Conservation (phyloP, 805 yeast species). For the Yarrowia phangngaensis region DNA sequence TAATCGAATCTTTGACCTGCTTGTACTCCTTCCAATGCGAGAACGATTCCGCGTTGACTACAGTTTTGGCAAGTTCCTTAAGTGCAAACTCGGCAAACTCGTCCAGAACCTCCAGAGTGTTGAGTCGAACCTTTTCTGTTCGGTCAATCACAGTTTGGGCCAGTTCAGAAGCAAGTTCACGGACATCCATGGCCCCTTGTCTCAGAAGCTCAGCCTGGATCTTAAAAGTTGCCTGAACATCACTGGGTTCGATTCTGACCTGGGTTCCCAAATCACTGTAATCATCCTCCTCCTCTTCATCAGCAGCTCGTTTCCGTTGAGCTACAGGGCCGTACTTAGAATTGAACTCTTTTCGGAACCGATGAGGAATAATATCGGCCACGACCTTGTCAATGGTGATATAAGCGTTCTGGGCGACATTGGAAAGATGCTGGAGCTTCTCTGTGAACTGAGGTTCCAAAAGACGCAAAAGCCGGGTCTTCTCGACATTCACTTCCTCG, state of each 20-base stretch:
- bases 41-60: slow-evolving; percentile 27
- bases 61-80: slow-evolving; percentile 41
- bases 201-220: slow-evolving; percentile 32
- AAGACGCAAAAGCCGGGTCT: slow-evolving; percentile 28
- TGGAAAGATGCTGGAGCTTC: slow-evolving; percentile 29
- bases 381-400: slow-evolving; percentile 43
- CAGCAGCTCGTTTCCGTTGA: slow-evolving; percentile 9
- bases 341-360: slow-evolving; percentile 74
- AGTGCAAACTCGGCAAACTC: slow-evolving; percentile 48
- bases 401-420: slow-evolving; percentile 9
- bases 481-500: slow-evolving; percentile 33
- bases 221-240: slow-evolving; percentile 31
- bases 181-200: slow-evolving; percentile 33
- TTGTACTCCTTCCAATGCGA: slow-evolving; percentile 45
- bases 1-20: slow-evolving; percentile 43
- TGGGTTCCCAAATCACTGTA: slow-evolving; percentile 7
- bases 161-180: slow-evolving; percentile 30
- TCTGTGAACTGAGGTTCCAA: slow-evolving; percentile 32
- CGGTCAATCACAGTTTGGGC: slow-evolving; percentile 31
- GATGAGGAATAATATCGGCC: slow-evolving; percentile 93
- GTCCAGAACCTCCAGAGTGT: slow-evolving; percentile 48
- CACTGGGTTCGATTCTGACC: slow-evolving; percentile 27
- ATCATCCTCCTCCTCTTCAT: slow-evolving; percentile 21
- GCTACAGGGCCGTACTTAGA: slow-evolving; percentile 39
- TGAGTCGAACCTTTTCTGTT: slow-evolving; percentile 31